Conservation (phyloP, 768 basidiomycete species). For the Agaricus sinodeliciosus region DNA sequence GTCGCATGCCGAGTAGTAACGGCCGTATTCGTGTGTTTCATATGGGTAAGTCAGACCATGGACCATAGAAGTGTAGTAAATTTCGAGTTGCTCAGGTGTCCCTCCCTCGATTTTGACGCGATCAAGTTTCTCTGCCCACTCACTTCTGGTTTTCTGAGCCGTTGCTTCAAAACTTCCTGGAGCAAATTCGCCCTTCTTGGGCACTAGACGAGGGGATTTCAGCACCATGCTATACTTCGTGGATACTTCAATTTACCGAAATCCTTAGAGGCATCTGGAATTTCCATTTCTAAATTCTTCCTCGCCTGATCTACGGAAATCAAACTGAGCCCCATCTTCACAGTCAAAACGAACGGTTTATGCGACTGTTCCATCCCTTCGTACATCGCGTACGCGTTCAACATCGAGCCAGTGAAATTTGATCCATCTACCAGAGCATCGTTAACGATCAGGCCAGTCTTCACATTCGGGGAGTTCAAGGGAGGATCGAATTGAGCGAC, state of each 20-base stretch:
- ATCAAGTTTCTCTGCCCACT: slow-evolving; percentile 56
- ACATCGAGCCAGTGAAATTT: slow-evolving; percentile 31
- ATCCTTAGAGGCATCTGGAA: slow-evolving; percentile 15
- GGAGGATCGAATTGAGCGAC: slow-evolving; percentile 46
- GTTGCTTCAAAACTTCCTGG: slow-evolving; percentile 42
- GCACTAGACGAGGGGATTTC: background rate
- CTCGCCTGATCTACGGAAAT: slow-evolving; percentile 64
- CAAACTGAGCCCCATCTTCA: slow-evolving; percentile 68
- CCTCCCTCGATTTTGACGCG: slow-evolving; percentile 33
- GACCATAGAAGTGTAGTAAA: slow-evolving; percentile 56
- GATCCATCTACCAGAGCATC: slow-evolving; percentile 10
- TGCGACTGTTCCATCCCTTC: slow-evolving; percentile 13
- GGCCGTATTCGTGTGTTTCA: slow-evolving; percentile 58
- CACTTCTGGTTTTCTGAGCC: slow-evolving; percentile 35
- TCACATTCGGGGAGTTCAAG: background rate
- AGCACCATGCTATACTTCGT: background rate
- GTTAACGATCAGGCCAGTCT: slow-evolving; percentile 11
- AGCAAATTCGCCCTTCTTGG: background rate
- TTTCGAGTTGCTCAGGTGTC: slow-evolving; percentile 19
- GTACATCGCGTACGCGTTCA: slow-evolving; percentile 49
- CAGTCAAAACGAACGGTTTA: slow-evolving; percentile 30
- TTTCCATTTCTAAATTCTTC: slow-evolving; percentile 35
- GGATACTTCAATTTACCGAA: background rate
- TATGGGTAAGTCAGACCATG: slow-evolving; percentile 73
- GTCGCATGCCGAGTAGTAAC: slow-evolving; percentile 75